These are phyloP conservation scores for Trichoderma sp. DNA, from an alignment of 2,329 filamentous ascomycete species.

Conservation along the genomic window DNA sequence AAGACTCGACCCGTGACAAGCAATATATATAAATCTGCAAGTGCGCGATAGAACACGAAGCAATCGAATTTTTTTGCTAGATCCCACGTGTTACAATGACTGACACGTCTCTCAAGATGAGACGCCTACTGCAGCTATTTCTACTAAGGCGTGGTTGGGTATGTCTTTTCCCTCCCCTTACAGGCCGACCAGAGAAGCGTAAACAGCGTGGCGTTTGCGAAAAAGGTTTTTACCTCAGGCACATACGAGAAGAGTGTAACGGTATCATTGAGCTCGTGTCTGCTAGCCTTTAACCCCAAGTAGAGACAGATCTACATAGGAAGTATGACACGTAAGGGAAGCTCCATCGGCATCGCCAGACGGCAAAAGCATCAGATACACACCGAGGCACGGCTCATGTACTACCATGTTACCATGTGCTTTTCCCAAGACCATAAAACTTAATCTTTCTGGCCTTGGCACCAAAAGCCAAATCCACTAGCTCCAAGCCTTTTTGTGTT, in stretches of 20 bases:
- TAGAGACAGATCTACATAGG: neutral
- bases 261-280: neutral
- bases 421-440: neutral
- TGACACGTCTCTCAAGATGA: neutral
- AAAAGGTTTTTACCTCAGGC: neutral
- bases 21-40: neutral
- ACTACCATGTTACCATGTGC: neutral
- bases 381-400: neutral
- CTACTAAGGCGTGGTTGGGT: neutral
- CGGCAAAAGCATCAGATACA: neutral
- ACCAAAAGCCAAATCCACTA: neutral
- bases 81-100: neutral
- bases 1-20: neutral
- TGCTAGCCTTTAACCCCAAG: neutral
- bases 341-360: neutral
- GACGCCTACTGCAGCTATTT: neutral
- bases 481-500: neutral
- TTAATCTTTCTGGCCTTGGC: conserved; percentile 4
- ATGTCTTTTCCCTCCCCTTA: neutral
- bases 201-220: neutral
- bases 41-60: neutral
- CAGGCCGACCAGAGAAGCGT: neutral
- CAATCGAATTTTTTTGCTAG: neutral
- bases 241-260: neutral
- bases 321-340: neutral